Evolutionary conservation across 129 eudicot genomes (phyloP), one percentile per base, ranked within the genome.

Genomic region (Tagetes patula): DNA sequence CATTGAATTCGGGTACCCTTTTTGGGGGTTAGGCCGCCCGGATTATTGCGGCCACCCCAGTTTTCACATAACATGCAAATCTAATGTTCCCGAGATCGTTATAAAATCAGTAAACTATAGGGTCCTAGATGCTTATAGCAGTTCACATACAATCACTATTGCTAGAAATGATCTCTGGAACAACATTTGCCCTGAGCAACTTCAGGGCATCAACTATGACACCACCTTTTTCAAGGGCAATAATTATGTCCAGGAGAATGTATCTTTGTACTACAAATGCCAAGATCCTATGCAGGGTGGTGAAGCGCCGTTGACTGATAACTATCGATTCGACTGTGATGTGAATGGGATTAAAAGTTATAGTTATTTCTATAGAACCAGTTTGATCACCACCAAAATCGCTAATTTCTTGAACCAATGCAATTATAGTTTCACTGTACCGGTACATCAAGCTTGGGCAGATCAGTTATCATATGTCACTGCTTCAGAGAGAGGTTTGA

Each of bases 221-320:
- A 46, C 36, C 33, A 48, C 37, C 0, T 69, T 70, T 54, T 82
- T 75, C 43, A 46, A 6, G 43, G n/a, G 30, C 31, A 12, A 27
- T 30, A 55, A 47, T 6, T 4, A 61, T 0, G 32, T 8, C 3
- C 70, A 77, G 40, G 65, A 72, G 67, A 75, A 82, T 65, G 20
- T 85, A 9, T 80, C 86, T 36, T 20, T 87, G 49, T 69, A 58
- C 71, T 85, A 87, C 31, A 82, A 67, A 34, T 87, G 89, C 64
- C 62, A 6, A 36, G 1, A 1, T 3, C 0, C 11, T 9, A 27
- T 9, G 1, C 0, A 9, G 46, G 42, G 20, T 3, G 27, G 32
- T 1, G 2, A 2, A 8, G 52, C 52, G 20, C 65, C 65, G 40
- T 3, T 11, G 27, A 27, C 3, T 62, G 46, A 10, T 11, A 62